A percentile compares a stretch with the other conserved stretches of the same genome.
Conservation (phyloP, 345 rosid genomes). For the Citrus unshiu region DNA sequence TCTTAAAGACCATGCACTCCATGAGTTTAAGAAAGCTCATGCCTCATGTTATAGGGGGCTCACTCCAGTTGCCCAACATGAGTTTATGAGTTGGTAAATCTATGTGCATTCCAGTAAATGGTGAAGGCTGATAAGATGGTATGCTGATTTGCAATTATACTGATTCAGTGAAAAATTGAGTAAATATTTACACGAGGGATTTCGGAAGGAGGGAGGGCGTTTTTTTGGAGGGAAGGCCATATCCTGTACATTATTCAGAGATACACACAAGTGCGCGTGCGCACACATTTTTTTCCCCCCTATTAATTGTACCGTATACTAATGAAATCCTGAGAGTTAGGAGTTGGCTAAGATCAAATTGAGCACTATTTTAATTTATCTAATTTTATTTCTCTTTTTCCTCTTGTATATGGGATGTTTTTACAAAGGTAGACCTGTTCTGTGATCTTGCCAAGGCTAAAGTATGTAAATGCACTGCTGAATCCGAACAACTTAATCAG, state of each 20-base stretch:
- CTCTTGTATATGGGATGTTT: background rate
- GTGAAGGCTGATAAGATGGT: background rate
- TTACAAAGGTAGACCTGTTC: background rate
- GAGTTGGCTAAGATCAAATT: background rate
- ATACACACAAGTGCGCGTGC: too few species aligned
- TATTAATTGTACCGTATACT: background rate
- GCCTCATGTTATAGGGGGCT: too few species aligned
- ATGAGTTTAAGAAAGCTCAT: too few species aligned
- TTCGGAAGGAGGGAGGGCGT: background rate
- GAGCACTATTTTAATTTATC: background rate
- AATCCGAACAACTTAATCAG: background rate
- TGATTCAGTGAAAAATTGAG: background rate
- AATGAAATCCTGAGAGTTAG: background rate
- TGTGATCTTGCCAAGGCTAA: background rate
- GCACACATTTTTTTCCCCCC: too few species aligned
- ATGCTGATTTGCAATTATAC: background rate
- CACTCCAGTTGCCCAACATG: background rate
- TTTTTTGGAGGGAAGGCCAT: background rate
- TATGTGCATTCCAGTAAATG: background rate
- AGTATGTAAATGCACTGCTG: background rate
- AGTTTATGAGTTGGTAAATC: background rate
- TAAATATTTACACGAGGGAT: background rate
- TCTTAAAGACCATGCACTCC: too few species aligned
- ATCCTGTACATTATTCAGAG: too few species aligned
- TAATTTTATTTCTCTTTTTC: too few species aligned